Base-by-base conservation (phyloP, 2,329 filamentous ascomycete species). In the Sporothrix dimorphospora region DNA sequence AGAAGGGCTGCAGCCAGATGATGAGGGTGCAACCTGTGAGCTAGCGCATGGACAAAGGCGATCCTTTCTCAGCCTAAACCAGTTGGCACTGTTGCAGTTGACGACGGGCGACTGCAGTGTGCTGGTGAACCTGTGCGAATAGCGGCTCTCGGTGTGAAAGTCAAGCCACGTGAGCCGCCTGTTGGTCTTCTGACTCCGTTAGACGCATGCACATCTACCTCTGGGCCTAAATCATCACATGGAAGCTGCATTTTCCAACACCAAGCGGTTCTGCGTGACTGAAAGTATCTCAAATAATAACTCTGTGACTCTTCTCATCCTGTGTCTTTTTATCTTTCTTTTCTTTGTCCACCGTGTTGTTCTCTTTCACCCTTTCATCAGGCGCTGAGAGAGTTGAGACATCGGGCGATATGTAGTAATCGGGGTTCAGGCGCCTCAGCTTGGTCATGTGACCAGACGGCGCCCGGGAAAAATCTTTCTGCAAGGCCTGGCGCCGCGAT, bases 341-440 rank as follows among this genome's bases (percentile, higher is more conserved):
- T 53, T 69, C 21, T 69, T 69, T n/a, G 6, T 38, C 42, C 12
- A 42, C 19, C 40, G n/a, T 1, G 16, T 4, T 8, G 12, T 12
- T n/a, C 40, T 34, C 40, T 34, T 5, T 24, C 59, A 11, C n/a
- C 3, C 19, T 34, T 2, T 7, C 55, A 38, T 63, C 9, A 40
- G 30, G 57, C 21, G 42, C 61, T 49, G 63, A 66, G 24, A 47
- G 24, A 49, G 42, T 7, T 34, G 63, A 66, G 40, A 45, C 63
- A 49, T 30, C n/a, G 24, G 42, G 63, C 40, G 40, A 66, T 49
- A 66, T 66, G 63, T 66, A 66, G 63, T 66, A 66, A 49, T 21
- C 63, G 63, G 63, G 61, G 63, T 11, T 14, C 16, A 14, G 2
- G 14, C 2, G 30, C 24, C 21, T 30, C 21, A 7, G 12, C 12